Conservation (phyloP, 2,329 filamentous ascomycete genomes). For the Paecilomyces niveus region DNA sequence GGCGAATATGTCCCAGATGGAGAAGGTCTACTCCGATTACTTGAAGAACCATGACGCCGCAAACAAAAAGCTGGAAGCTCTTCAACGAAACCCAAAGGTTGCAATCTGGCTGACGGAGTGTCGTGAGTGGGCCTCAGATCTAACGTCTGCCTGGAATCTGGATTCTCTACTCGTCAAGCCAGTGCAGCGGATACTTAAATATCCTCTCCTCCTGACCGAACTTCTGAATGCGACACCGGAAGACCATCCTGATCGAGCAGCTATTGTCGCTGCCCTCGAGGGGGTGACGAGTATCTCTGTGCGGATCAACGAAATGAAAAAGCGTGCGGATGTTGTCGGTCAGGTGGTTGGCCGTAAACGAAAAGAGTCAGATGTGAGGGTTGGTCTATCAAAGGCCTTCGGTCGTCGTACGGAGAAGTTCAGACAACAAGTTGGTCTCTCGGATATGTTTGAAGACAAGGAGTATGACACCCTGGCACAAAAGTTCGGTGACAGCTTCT, state of each 20-base stretch:
- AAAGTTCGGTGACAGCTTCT: slow-evolving; percentile 84
- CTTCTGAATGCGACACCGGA: slow-evolving; percentile 71
- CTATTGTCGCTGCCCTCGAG: slow-evolving; percentile 64
- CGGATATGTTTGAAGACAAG: slow-evolving; percentile 66
- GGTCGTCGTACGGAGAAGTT: slow-evolving; percentile 82
- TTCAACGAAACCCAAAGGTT: slow-evolving; percentile 51
- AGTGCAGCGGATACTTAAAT: slow-evolving; percentile 89
- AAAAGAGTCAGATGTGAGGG: slow-evolving; percentile 80
- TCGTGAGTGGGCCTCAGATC: slow-evolving; percentile 81
- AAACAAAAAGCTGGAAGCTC: slow-evolving; percentile 51
- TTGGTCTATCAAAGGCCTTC: slow-evolving; percentile 82
- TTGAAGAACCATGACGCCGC: slow-evolving; percentile 59
- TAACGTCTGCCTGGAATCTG: slow-evolving; percentile 90
- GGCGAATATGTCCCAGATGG: slow-evolving; percentile 51
- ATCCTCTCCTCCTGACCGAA: slow-evolving; percentile 76
- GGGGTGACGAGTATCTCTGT: slow-evolving; percentile 57
- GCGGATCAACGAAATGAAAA: slow-evolving; percentile 89
- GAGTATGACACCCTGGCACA: slow-evolving; percentile 76
- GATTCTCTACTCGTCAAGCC: slow-evolving; percentile 97
- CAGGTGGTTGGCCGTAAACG: slow-evolving; percentile 79
- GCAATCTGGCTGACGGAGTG: slow-evolving; percentile 86
- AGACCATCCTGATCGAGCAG: slow-evolving; percentile 73
- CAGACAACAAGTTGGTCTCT: slow-evolving; percentile 61
- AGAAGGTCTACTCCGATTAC: slow-evolving; percentile 59
- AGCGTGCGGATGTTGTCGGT: slow-evolving; percentile 85